Conservation (phyloP, 768 basidiomycete genomes). For the Tricholomella constricta region DNA sequence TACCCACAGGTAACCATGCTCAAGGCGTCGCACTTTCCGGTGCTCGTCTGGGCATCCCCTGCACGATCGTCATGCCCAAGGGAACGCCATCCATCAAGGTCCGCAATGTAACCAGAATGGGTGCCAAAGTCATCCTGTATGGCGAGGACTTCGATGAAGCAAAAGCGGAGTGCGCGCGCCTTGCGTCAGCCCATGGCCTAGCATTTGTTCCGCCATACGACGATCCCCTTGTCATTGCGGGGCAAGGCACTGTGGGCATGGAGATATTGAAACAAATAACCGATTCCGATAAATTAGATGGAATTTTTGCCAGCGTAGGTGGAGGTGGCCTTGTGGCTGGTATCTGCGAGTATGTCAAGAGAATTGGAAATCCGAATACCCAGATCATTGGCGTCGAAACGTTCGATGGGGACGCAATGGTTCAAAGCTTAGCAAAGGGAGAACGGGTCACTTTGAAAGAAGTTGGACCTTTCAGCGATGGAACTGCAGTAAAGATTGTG, state of each 20-base stretch:
- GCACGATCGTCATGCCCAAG: conserved; percentile 98
- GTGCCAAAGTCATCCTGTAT: conserved; percentile 91
- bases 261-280: conserved; percentile 91
- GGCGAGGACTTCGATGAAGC: conserved; percentile 96
- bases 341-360: conserved; percentile 88
- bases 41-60: conserved; percentile 81
- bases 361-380: conserved; percentile 83
- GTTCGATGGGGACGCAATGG: conserved; percentile 93
- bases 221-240: conserved; percentile 94
- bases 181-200: conserved; percentile 75
- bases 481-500: conserved; percentile 94
- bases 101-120: conserved; percentile 90
- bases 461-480: conserved; percentile 96
- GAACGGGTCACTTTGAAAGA: conserved; percentile 82
- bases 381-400: conserved; percentile 93
- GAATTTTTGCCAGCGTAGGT: conserved; percentile 88
- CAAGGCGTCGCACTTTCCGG: conserved; percentile 99
- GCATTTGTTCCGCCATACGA: conserved; percentile 97
- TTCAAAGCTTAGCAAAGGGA: conserved; percentile 75
- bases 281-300: conserved; percentile 75
- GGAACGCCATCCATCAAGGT: conserved; percentile 97
- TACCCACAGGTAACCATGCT: conserved; percentile 85
- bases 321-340: conserved; percentile 95
- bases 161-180: conserved; percentile 88
- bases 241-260: conserved; percentile 93